Evolutionary conservation across 306 rosid species (phyloP).

Genomic region (Dryas octopetala): DNA sequence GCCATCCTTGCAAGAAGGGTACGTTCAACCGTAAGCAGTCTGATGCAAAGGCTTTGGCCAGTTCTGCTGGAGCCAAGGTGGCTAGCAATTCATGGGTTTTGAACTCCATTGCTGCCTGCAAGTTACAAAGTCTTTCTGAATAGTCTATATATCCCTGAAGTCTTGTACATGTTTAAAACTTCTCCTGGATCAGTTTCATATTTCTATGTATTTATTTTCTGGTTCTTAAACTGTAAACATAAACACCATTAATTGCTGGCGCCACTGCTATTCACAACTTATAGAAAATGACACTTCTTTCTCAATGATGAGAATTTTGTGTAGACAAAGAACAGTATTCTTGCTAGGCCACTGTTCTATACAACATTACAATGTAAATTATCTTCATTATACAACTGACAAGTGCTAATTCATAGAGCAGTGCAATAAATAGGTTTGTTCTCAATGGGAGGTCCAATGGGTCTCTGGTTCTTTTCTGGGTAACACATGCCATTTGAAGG

Average conservation of each 20-base stretch:
- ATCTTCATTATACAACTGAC: too few relatives aligned
- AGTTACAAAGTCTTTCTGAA: slow-evolving; percentile 48
- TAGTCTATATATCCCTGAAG: slow-evolving; percentile 22
- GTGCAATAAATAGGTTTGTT: too few relatives aligned
- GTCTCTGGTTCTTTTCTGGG: too few relatives aligned
- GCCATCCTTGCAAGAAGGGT: slow-evolving; percentile 36
- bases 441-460: too few relatives aligned
- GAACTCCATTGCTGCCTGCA: slow-evolving; percentile 88
- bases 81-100: slow-evolving; percentile 81
- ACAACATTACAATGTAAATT: too few relatives aligned
- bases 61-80: slow-evolving; percentile 57
- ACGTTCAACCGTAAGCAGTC: slow-evolving; percentile 34
- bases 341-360: too few relatives aligned
- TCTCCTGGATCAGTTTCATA: not conserved
- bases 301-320: too few relatives aligned
- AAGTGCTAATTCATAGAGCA: too few relatives aligned
- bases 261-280: too few relatives aligned
- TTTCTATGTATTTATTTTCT: not conserved
- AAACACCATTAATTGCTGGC: not conserved
- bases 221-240: not conserved
- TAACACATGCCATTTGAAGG: too few relatives aligned
- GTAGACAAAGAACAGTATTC: too few relatives aligned
- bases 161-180: slow-evolving; percentile 18
- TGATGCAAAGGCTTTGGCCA: slow-evolving; percentile 67
- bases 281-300: too few relatives aligned